phyloP scores from a whole-genome alignment of 148 eudicot genomes.

The Hydrangea macrophylla region DNA sequence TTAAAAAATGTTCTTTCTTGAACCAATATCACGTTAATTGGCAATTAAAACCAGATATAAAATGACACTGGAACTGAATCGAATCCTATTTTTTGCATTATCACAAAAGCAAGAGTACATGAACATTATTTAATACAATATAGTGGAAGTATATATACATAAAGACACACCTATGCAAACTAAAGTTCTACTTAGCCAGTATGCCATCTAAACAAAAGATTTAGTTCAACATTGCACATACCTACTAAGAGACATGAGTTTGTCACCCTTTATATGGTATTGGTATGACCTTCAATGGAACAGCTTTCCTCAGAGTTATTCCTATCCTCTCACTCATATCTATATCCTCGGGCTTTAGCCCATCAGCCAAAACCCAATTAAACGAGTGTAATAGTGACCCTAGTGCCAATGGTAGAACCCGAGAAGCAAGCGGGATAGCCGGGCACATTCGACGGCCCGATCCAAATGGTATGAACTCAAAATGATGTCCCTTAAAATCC shows the following conservation, averaged over 20 bases:
- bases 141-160: no score
- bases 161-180: no score
- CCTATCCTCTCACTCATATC: conserved; percentile 35
- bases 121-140: no score
- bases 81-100: no score
- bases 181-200: no score
- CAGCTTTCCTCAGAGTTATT: conserved; percentile 27
- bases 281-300: conserved; percentile 1
- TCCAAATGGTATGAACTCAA: conserved; percentile 34
- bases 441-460: conserved; percentile 49
- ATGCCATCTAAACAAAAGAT: no score
- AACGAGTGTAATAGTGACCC: conserved; percentile 25
- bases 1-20: no score
- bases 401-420: conserved; percentile 8
- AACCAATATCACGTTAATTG: no score
- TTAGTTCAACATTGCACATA: no score
- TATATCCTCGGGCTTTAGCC: conserved; percentile 15
- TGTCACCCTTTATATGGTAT: not conserved
- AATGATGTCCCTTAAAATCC: conserved; percentile 35
- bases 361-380: conserved; percentile 32
- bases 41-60: no score
- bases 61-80: no score
- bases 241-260: not conserved
- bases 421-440: conserved; percentile 29
- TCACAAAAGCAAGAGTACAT: no score